A percentile compares a stretch with the other conserved stretches of the same genome.
Conservation (phyloP, 2,329 filamentous ascomycete species). For the Aspergillus neotritici region DNA sequence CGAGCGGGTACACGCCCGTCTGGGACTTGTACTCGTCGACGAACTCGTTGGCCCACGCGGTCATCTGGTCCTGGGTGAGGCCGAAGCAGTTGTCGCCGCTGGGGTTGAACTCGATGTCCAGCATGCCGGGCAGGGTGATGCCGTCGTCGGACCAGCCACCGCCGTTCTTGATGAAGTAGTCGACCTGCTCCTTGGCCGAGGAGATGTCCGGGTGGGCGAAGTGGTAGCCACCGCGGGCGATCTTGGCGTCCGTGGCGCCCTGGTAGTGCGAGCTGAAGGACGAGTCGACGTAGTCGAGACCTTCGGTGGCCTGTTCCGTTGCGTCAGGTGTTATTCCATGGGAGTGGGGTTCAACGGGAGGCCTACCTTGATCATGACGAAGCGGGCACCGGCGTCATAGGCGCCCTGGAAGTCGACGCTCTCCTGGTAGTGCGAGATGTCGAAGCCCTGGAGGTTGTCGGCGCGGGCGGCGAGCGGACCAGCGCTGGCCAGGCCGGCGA, state of each 20-base stretch:
- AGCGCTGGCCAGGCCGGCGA: slow-evolving; percentile 2
- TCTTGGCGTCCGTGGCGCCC: slow-evolving; percentile 45
- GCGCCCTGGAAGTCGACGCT: slow-evolving; percentile 8
- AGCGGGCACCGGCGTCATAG: slow-evolving; percentile 8
- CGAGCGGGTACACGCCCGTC: slow-evolving; percentile 47
- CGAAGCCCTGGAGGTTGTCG: slow-evolving; percentile 8
- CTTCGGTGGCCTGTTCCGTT: slow-evolving; percentile 52
- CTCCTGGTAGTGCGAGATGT: slow-evolving; percentile 11
- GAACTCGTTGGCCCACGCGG: slow-evolving; percentile 51
- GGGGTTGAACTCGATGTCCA: slow-evolving; percentile 47
- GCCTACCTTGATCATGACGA: slow-evolving; percentile 10
- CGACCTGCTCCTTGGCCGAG: slow-evolving; percentile 45
- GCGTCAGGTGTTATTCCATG: no score
- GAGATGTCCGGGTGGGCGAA: slow-evolving; percentile 46
- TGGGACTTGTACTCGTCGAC: slow-evolving; percentile 44
- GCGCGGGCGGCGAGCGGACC: neutral
- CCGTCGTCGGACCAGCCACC: slow-evolving; percentile 51
- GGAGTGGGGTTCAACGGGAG: no score
- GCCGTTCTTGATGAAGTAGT: slow-evolving; percentile 48
- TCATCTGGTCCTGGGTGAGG: slow-evolving; percentile 41
- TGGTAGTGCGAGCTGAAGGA: slow-evolving; percentile 47
- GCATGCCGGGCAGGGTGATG: slow-evolving; percentile 52
- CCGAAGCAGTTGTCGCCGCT: slow-evolving; percentile 41
- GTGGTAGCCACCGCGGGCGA: slow-evolving; percentile 54
- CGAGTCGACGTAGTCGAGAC: slow-evolving; percentile 41